A percentile compares a stretch with the other conserved stretches of the same genome.
phyloP scores from a whole-genome alignment of 2,329 filamentous ascomycete genomes.

The Penicillium expansum region DNA sequence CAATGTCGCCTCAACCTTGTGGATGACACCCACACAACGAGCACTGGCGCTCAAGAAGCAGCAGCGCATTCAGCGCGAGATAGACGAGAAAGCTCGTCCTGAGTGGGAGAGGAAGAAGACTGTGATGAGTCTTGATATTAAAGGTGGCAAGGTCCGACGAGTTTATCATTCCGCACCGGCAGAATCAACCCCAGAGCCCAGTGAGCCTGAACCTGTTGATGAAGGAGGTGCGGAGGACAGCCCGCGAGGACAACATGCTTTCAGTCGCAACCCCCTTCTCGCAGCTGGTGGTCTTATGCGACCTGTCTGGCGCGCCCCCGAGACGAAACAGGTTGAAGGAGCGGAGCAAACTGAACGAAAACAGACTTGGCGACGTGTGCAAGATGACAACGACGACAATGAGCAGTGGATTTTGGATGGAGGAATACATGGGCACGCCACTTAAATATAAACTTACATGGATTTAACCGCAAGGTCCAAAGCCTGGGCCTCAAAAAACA shows the following conservation, averaged over 20 bases:
- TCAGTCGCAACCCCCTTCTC: slow-evolving; percentile 46
- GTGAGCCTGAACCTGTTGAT: slow-evolving; percentile 17
- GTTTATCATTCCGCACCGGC: slow-evolving; percentile 38
- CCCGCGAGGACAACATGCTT: slow-evolving; percentile 32
- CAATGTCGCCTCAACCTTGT: slow-evolving; percentile 64
- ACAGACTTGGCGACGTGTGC: slow-evolving; percentile 48
- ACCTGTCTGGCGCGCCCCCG: slow-evolving; percentile 44
- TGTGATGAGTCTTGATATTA: slow-evolving; percentile 80
- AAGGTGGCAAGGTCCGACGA: slow-evolving; percentile 71
- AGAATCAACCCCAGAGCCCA: slow-evolving; percentile 21
- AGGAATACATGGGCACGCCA: slow-evolving; percentile 39
- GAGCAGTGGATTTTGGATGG: slow-evolving; percentile 50
- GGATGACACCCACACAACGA: slow-evolving; percentile 79
- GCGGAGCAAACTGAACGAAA: slow-evolving; percentile 33
- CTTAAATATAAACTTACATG: not conserved
- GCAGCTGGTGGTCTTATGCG: slow-evolving; percentile 44
- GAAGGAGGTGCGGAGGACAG: slow-evolving; percentile 11
- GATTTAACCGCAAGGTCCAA: not conserved
- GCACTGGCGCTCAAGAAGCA: slow-evolving; percentile 81
- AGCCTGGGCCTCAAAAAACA: not conserved
- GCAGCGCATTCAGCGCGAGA: slow-evolving; percentile 76
- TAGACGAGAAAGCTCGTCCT: slow-evolving; percentile 79
- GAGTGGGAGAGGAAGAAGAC: slow-evolving; percentile 87
- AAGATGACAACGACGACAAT: slow-evolving; percentile 48
- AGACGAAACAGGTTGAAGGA: slow-evolving; percentile 25